Conservation (phyloP, 108 stramenopile species). For the Conticribra weissflogii region DNA sequence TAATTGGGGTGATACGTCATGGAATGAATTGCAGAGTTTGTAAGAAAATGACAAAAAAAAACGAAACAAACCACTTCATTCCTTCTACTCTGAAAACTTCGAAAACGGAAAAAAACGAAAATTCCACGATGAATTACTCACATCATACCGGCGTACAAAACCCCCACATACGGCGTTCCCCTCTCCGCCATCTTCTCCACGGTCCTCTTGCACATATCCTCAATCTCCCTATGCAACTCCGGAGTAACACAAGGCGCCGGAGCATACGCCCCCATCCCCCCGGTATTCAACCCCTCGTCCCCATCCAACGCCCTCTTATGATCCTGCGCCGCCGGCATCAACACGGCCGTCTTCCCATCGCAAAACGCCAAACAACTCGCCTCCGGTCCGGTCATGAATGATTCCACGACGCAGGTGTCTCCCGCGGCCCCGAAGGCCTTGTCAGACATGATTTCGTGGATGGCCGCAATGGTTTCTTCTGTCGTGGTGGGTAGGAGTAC, state of each 20-base stretch:
- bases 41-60: conserved; percentile 2
- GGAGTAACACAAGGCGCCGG: conserved; percentile 97
- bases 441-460: conserved; percentile 95
- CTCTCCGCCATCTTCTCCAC: conserved; percentile 95
- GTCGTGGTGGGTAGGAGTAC: conserved; percentile 92
- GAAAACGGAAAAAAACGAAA: not conserved
- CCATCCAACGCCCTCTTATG: conserved; percentile 98
- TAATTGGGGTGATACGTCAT: too few relatives aligned
- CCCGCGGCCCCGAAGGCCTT: conserved; percentile 94
- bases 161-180: conserved; percentile 96
- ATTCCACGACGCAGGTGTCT: conserved; percentile 97
- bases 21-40: too few relatives aligned
- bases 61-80: not conserved
- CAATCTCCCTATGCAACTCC: conserved; percentile 82
- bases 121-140: conserved; percentile 48
- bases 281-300: conserved; percentile 97
- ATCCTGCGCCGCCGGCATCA: conserved; percentile 96
- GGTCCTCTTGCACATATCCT: conserved; percentile 90
- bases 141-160: conserved; percentile 99
- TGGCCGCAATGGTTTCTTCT: conserved; percentile 91
- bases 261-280: conserved; percentile 99
- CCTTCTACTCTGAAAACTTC: not conserved
- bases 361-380: conserved; percentile 96
- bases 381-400: conserved; percentile 97
- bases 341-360: conserved; percentile 92